phyloP scores from a whole-genome alignment of 2,329 filamentous ascomycete genomes.

The Colletotrichum sp. region DNA sequence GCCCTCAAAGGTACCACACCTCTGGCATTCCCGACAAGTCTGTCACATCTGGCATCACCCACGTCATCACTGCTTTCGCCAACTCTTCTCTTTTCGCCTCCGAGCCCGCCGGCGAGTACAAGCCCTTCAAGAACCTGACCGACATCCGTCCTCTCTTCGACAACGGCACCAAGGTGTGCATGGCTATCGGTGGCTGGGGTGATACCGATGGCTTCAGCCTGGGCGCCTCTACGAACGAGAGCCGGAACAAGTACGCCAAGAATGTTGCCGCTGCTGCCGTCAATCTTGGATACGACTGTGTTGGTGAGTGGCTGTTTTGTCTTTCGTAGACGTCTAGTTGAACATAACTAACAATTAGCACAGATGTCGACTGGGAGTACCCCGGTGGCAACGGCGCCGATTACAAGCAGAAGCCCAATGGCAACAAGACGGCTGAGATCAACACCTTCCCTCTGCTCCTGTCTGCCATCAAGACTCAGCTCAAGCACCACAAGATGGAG shows the following conservation, averaged over 20 bases:
- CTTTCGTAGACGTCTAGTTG: background rate
- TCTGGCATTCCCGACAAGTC: slow-evolving; percentile 36
- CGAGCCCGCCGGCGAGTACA: slow-evolving; percentile 39
- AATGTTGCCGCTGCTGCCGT: slow-evolving; percentile 62
- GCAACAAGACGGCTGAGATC: slow-evolving; percentile 63
- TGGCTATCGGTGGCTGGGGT: slow-evolving; percentile 71
- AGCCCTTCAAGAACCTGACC: slow-evolving; percentile 57
- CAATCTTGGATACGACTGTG: slow-evolving; percentile 63
- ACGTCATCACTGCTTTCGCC: slow-evolving; percentile 62
- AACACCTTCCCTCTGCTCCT: slow-evolving; percentile 66
- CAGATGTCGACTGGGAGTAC: slow-evolving; percentile 73
- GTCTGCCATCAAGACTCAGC: slow-evolving; percentile 58
- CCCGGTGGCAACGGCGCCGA: slow-evolving; percentile 70
- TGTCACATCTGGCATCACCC: slow-evolving; percentile 50
- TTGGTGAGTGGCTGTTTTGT: slow-evolving; percentile 42
- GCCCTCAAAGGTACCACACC: slow-evolving; percentile 42
- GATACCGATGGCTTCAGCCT: slow-evolving; percentile 61
- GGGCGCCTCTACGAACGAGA: slow-evolving; percentile 51
- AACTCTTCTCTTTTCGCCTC: slow-evolving; percentile 53
- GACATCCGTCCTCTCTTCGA: slow-evolving; percentile 58
- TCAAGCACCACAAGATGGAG: slow-evolving; percentile 58
- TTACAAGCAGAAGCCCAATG: slow-evolving; percentile 68
- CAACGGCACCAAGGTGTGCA: slow-evolving; percentile 61
- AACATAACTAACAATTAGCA: background rate
- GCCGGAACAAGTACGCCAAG: slow-evolving; percentile 57